phyloP scores from a whole-genome alignment of 2,329 filamentous ascomycete species.

The Colletotrichum filicis region DNA sequence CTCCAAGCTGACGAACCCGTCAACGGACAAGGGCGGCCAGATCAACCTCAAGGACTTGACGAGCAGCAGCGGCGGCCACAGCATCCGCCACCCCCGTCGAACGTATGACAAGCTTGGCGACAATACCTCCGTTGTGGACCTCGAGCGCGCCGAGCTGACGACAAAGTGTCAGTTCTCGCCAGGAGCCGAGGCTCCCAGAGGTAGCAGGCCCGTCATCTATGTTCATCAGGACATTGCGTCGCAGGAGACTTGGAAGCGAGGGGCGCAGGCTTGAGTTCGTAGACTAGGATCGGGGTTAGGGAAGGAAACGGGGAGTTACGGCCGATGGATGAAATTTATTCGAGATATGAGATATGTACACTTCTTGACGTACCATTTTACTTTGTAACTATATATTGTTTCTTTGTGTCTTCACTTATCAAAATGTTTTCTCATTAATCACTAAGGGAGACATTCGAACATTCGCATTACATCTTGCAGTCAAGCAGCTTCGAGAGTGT shows the following conservation, averaged over 20 bases:
- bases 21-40: slow-evolving; percentile 16
- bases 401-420: not conserved
- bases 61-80: slow-evolving; percentile 1
- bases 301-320: too few relatives aligned
- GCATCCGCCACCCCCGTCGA: slow-evolving; percentile 4
- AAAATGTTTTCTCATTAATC: not conserved
- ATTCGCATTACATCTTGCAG: not conserved
- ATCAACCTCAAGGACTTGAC: slow-evolving; percentile 19
- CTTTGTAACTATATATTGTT: not conserved
- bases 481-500: too few relatives aligned
- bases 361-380: not conserved
- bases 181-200: not conserved
- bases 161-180: slow-evolving; percentile 26
- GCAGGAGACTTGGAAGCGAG: slow-evolving; percentile 8
- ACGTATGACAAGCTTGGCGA: slow-evolving; percentile 29
- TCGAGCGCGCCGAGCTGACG: slow-evolving; percentile 19
- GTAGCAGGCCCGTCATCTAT: slow-evolving; percentile 24
- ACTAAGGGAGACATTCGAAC: not conserved
- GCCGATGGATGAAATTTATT: not conserved
- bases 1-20: slow-evolving; percentile 28
- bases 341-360: not conserved
- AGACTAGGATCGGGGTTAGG: not conserved
- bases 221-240: slow-evolving; percentile 30
- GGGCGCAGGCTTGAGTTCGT: not conserved
- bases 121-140: slow-evolving; percentile 1